Conservation (phyloP, 2,329 filamentous ascomycete species). For the Fusarium udum region DNA sequence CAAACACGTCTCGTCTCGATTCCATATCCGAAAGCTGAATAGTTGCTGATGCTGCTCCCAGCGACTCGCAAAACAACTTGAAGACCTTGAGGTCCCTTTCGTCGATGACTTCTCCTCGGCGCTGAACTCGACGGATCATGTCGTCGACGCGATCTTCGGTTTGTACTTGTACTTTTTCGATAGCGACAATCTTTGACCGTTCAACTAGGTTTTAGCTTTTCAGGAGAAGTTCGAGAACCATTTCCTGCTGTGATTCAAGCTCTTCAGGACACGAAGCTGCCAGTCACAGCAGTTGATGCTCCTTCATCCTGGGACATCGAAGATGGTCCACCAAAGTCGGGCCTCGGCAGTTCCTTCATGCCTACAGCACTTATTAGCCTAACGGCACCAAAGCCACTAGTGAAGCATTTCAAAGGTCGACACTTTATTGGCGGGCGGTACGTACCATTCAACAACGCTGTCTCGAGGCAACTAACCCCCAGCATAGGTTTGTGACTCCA, state of each 20-base stretch:
- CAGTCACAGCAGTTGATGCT: slow-evolving; percentile 89
- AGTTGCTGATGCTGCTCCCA: slow-evolving; percentile 53
- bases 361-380: slow-evolving; percentile 85
- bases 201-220: slow-evolving; percentile 84
- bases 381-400: slow-evolving; percentile 91
- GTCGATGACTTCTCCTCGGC: slow-evolving; percentile 79
- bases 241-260: slow-evolving; percentile 84
- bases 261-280: slow-evolving; percentile 75
- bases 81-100: slow-evolving; percentile 84
- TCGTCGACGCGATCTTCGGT: slow-evolving; percentile 96
- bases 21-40: slow-evolving; percentile 7
- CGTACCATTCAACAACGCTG: slow-evolving; percentile 42
- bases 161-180: slow-evolving; percentile 39
- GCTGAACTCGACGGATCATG: slow-evolving; percentile 75
- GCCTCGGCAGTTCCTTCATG: slow-evolving; percentile 81
- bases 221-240: slow-evolving; percentile 89
- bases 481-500: slow-evolving; percentile 77
- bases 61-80: slow-evolving; percentile 85
- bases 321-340: slow-evolving; percentile 78
- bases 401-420: slow-evolving; percentile 82
- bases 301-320: slow-evolving; percentile 97
- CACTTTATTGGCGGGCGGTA: slow-evolving; percentile 92
- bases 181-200: slow-evolving; percentile 19
- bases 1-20: slow-evolving; percentile 6
- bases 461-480: slow-evolving; percentile 23